Conservation (phyloP, 1,139 yeast species). For the Pneumocystis wakefieldiae region DNA sequence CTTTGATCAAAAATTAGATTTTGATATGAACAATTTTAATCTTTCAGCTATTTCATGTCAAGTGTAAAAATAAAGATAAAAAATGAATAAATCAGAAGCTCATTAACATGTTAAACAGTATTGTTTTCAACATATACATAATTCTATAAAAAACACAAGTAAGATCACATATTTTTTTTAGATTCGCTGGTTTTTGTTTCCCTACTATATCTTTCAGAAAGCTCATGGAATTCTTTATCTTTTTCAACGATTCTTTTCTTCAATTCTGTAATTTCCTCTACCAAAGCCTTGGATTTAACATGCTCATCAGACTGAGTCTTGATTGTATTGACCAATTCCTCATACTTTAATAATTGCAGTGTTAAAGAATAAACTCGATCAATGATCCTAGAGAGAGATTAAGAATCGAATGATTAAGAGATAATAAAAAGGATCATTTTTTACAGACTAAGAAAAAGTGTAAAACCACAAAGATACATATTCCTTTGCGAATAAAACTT, state of each 20-base stretch:
- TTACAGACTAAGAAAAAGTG: constrained; percentile 45
- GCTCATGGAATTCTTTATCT: neutral
- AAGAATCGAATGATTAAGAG: neutral
- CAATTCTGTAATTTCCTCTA: neutral
- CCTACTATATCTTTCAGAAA: neutral
- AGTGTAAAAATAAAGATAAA: neutral
- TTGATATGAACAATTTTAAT: neutral
- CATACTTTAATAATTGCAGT: neutral
- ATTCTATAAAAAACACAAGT: neutral
- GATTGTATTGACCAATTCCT: neutral
- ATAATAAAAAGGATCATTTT: constrained; percentile 32
- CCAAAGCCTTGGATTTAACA: neutral
- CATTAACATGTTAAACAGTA: neutral
- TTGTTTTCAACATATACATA: too few species aligned
- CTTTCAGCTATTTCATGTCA: neutral
- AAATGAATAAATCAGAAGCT: neutral
- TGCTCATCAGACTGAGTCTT: neutral
- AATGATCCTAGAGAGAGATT: neutral
- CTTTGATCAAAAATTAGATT: neutral
- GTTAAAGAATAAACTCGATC: neutral
- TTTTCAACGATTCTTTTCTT: neutral
- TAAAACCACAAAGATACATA: constrained; percentile 90
- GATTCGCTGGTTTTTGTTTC: neutral
- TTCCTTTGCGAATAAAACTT: constrained; percentile 93
- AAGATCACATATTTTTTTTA: neutral